Evolutionary conservation across 1,139 yeast genomes (phyloP), one percentile per base, ranked within the genome.

Genomic region (Hansenula lynferdii): DNA sequence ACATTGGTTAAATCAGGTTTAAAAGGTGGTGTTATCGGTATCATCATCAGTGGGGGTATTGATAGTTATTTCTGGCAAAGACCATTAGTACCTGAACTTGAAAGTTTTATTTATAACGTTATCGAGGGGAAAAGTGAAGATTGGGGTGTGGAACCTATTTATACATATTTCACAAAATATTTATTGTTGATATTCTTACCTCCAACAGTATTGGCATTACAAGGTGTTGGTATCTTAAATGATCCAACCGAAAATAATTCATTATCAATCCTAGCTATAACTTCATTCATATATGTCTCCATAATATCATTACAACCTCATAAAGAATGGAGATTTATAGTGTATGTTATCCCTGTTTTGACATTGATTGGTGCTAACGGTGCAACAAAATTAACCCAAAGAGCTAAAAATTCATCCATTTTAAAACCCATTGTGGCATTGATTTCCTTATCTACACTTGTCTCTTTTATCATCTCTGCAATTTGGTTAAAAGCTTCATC

Each of bases 271-370:
- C 49, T 70, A 11, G 63, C 71, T 0, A 48, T 69, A 8, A 65
- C 87, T 0, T 63, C 84, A 0, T 28, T 79, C 4, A 38, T 76
- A 10, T 90, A 67, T 56, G 70, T 87, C 23, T 49, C 67, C 3
- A 57, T 75, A 3, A 72, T 89, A 72, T 89, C 97, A 0, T 58
- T 82, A 40, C 95, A 85, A 57, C 92, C 95, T 2, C 97, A 90
- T 52, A 92, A 90, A 58, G 97, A 92, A 65, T 87, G 96, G 96
- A 73, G 97, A 50, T 92, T 90, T 51, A 77, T 92, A 37, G 65
- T 83, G 14, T 92, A 90, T 56, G 67, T 79, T 0, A 63, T 82
- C 10, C 97, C 97, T 3, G 66, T 84, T 0, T 59, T 86, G 42
- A 75, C 84, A 0, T 54, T 82, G 26, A 59, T 73, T 30, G 90